Base-by-base conservation (phyloP, 805 yeast species). In the Spathaspora sp. region DNA sequence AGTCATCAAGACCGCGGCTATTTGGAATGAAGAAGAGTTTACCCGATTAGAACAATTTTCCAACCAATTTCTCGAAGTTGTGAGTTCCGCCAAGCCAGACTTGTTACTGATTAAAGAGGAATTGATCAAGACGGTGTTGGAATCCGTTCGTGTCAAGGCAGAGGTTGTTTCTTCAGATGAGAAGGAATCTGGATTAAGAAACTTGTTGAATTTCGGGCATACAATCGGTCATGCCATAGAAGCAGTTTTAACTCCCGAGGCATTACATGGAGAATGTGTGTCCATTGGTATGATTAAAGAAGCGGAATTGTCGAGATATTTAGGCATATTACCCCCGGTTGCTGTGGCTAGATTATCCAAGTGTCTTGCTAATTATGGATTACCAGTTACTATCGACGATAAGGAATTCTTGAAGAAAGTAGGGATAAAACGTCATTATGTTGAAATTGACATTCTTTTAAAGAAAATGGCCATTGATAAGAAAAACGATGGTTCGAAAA, bases 241-340 rank as follows among this genome's bases (percentile, higher is more conserved):
- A 74, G 98, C 99, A n/a, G 84, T 94, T 35, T 77, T 94, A 55
- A 92, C 98, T 3, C 99, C 99, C 8, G 90, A 92, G 68, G 94
- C 96, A 20, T 78, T 94, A 44, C 99, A 94, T 64, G 99, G 99
- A 54, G 99, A 94, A 71, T 94, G 99, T 79, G 99, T 94, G n/a
- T 80, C 98, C n/a, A 80, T 94, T 54, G 99, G 99, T 57, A 87
- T 91, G 80, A 85, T 94, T 32, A 80, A 85, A 62, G 99, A 94
- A 69, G 98, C 98, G 4, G 99, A 94, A 69, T 78, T 94, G 57
- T 80, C 97, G n/a, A 82, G 99, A 63, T 90, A 89, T 68, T 76
- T 89, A 62, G 97, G 97, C 20, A 81, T 89, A 49, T 74, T 94
- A 57, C 82, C 96, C 1, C 94, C 98, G 3, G 93, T 90, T 2